Evolutionary conservation across 148 eudicot genomes (phyloP), one percentile per base, ranked within the genome.

Genomic region (Rhododendron henanense): DNA sequence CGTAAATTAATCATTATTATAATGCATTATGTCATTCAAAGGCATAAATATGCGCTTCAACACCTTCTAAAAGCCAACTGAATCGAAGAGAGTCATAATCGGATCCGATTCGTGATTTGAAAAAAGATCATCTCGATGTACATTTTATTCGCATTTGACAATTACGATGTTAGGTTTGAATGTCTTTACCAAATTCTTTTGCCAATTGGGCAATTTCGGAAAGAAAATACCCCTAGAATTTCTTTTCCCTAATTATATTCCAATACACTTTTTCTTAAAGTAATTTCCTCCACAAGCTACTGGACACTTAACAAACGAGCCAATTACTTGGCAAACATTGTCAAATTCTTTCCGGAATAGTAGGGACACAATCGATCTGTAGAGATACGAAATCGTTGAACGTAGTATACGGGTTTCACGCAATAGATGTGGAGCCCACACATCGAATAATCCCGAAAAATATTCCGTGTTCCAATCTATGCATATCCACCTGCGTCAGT

Each of bases 371-470:
- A 63, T n/a, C 1, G 71, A 63, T 63, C 21, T 63, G 6, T 57
- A 57, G 21, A 57, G 1, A 59, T 6, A 21, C 65, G 1, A 59
- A 59, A 59, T 59, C 2, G 25, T 5, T 6, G 2, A 21, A 19
- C 5, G 0, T 4, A 18, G 0, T 3, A 59, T 59, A 5, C 0
- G 8, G 25, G 7, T 19, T 19, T 0, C 10, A 0, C 33, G 1
- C 33, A 23, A 23, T 63, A 23, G 4, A 63, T 63, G 1, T 63
- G 4, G 31, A 63, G 13, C 28, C 69, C 69, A 63, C 9, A 6
- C 11, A 63, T 10, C 31, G 31, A 10, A 63, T 10, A 63, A 23
- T 63, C n/a, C 71, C 1, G 31, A 4, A 0, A 63, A 23, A 63
- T 63, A 63, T 23, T 63, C 71, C 1, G 13, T 63, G 4, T 63